Conservation (phyloP, 164 flowering plant species). For the Vitis labrusca region DNA sequence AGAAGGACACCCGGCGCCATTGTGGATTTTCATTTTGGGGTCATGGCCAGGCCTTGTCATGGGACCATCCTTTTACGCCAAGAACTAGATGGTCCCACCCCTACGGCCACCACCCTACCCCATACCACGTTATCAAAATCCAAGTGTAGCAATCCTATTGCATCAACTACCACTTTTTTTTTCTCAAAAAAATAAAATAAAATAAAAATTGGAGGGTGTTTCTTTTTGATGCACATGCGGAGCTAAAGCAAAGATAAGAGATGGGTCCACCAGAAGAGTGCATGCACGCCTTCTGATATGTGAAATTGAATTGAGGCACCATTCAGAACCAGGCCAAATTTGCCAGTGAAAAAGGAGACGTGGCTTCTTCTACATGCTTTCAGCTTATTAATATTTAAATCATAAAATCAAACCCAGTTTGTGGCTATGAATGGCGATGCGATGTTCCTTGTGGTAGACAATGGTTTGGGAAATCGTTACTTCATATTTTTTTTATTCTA, state of each 20-base stretch:
- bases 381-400: not conserved
- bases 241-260: not conserved
- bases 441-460: not conserved
- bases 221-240: not conserved
- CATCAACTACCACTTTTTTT: not conserved
- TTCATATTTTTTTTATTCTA: not conserved
- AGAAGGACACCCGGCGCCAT: too few relatives aligned
- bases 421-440: not conserved
- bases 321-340: conserved; percentile 20
- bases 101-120: not conserved
- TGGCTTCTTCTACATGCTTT: conserved; percentile 17
- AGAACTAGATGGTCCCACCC: not conserved
- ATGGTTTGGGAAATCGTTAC: conserved; percentile 14
- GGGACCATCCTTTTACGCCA: too few relatives aligned
- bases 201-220: not conserved
- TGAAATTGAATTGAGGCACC: conserved; percentile 7
- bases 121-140: not conserved
- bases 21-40: too few relatives aligned
- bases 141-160: not conserved
- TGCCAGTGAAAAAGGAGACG: conserved; percentile 15
- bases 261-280: conserved; percentile 3
- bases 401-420: not conserved
- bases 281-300: conserved; percentile 21
- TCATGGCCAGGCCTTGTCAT: too few relatives aligned
- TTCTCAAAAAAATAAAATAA: too few relatives aligned